Evolutionary conservation across 305 asterid genomes (phyloP).

Genomic region (Withania somnifera): DNA sequence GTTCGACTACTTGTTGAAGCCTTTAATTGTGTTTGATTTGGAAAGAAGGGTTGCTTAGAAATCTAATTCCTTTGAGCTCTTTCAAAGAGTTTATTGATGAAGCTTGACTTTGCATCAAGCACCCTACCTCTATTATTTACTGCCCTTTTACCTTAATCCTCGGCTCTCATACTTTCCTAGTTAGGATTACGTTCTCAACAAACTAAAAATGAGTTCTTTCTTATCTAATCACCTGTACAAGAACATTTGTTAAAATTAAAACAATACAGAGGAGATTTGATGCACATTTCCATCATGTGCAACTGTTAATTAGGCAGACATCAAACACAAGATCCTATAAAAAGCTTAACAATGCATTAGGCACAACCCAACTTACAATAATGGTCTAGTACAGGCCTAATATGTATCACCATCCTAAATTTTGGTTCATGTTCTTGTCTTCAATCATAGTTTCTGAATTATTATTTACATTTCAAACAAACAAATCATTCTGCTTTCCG

Average conservation of each 20-base stretch:
- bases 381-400: not conserved
- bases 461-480: not conserved
- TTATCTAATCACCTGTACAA: not conserved
- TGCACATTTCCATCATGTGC: not conserved
- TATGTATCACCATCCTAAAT: not conserved
- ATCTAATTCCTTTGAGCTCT: too few relatives aligned
- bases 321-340: not conserved
- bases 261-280: not conserved
- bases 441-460: not conserved
- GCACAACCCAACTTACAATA: not conserved
- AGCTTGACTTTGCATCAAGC: too few relatives aligned
- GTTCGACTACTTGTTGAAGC: too few relatives aligned
- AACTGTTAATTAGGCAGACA: not conserved
- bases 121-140: not conserved
- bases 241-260: not conserved
- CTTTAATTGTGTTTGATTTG: too few relatives aligned
- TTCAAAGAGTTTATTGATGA: too few relatives aligned
- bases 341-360: not conserved
- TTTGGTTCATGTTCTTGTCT: not conserved
- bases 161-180: not conserved
- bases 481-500: not conserved
- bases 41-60: too few relatives aligned
- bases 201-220: not conserved
- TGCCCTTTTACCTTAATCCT: not conserved
- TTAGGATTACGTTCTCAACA: not conserved